A percentile compares a stretch with the other conserved stretches of the same genome.
phyloP scores from a whole-genome alignment of 1,139 yeast species.

The Taphrina pruni region DNA sequence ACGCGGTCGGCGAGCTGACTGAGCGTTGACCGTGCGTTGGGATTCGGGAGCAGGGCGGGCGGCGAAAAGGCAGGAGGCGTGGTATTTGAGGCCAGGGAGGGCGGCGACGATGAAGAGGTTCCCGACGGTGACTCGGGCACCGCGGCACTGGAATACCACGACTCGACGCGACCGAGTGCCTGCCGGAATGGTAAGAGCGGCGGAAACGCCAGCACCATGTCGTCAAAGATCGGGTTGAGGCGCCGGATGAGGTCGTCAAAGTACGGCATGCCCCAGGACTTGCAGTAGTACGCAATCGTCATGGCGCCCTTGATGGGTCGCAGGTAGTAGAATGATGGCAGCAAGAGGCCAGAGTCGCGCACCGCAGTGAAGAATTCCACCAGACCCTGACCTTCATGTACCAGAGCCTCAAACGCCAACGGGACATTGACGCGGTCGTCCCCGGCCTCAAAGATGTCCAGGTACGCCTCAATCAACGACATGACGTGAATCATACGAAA shows the following conservation, averaged over 20 bases:
- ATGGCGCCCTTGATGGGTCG: conserved; percentile 8
- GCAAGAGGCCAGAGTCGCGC: neutral
- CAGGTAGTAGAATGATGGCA: conserved; percentile 5
- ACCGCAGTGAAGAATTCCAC: neutral
- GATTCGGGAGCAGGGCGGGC: too few relatives aligned
- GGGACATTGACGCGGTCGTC: conserved; percentile 13
- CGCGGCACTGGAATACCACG: neutral
- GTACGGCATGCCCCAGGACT: conserved; percentile 13
- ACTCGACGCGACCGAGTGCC: neutral
- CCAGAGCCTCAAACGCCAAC: conserved; percentile 8
- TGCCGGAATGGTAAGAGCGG: neutral
- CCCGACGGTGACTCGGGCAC: neutral
- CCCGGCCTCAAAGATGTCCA: conserved; percentile 11
- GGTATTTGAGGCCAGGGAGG: too few relatives aligned
- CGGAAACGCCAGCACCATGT: neutral
- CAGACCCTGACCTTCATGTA: conserved; percentile 11
- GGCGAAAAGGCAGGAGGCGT: too few relatives aligned
- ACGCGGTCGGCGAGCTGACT: too few relatives aligned
- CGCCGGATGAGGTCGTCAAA: conserved; percentile 7
- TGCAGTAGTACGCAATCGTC: conserved; percentile 11
- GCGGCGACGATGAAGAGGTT: too few relatives aligned
- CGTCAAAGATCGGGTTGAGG: neutral
- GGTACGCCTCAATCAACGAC: conserved; percentile 12
- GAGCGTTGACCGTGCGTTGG: too few relatives aligned
- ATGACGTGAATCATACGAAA: neutral